Conservation (phyloP, 1,284 basidiomycete species). For the Erythrobasidium hasegawianum region DNA sequence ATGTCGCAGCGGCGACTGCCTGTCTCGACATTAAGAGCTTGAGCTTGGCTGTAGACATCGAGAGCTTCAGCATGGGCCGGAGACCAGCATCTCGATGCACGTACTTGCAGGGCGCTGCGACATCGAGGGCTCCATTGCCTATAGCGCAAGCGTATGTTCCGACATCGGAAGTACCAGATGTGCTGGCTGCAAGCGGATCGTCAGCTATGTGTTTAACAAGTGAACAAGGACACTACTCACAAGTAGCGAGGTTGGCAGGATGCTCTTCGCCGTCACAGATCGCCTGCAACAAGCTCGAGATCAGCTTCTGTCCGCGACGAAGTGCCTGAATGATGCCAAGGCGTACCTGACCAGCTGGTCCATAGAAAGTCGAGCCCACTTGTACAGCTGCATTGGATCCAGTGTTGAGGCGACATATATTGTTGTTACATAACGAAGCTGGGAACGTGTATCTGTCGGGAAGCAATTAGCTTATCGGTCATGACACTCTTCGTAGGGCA, state of each 20-base stretch:
- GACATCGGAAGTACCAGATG: slow-evolving; percentile 1
- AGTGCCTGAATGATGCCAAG: not conserved
- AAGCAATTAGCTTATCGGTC: not conserved
- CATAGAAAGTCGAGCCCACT: slow-evolving; percentile 18
- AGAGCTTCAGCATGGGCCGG: too few species aligned
- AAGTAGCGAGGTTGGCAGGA: slow-evolving; percentile 16
- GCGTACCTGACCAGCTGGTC: slow-evolving; percentile 6
- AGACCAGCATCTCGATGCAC: too few species aligned
- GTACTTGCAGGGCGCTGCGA: slow-evolving; percentile 24
- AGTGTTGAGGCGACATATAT: not conserved
- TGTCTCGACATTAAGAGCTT: slow-evolving; percentile 2
- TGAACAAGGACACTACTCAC: too few species aligned
- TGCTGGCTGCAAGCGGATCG: not conserved
- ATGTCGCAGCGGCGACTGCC: slow-evolving; percentile 20
- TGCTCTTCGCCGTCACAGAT: slow-evolving; percentile 28
- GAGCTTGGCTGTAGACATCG: slow-evolving; percentile 4
- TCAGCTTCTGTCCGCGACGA: not conserved
- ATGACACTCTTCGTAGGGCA: not conserved
- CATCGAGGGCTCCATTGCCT: slow-evolving; percentile 8
- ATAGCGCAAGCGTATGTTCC: slow-evolving; percentile 30
- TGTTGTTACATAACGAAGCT: slow-evolving; percentile 8
- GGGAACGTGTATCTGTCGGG: slow-evolving; percentile 23
- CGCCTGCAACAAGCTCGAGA: not conserved
- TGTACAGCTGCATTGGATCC: slow-evolving; percentile 23
- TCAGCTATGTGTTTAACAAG: too few species aligned